Conservation (phyloP, 2,329 filamentous ascomycete genomes). For the Fonsecaea nubica region DNA sequence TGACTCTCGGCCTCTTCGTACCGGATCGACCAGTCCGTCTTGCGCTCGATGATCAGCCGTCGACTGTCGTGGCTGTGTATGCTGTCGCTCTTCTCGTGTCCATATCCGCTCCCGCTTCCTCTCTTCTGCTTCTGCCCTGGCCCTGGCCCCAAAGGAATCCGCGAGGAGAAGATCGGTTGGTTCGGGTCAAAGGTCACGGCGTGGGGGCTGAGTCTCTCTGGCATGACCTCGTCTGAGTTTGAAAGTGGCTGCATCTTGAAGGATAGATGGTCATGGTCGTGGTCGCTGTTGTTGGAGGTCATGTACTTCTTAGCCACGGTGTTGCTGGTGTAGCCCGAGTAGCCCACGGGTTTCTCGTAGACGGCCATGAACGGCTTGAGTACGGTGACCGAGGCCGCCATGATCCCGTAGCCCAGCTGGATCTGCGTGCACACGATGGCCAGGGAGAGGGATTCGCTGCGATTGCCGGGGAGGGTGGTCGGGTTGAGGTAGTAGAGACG, state of each 20-base stretch:
- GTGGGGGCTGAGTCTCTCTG: not conserved
- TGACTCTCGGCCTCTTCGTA: constrained; percentile 29
- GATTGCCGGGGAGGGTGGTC: constrained; percentile 46
- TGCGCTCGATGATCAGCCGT: constrained; percentile 25
- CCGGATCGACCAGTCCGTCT: constrained; percentile 25
- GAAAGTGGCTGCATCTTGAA: constrained; percentile 21
- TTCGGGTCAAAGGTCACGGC: constrained; percentile 7
- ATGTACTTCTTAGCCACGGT: constrained; percentile 11
- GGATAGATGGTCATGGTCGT: constrained; percentile 5
- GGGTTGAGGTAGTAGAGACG: constrained; percentile 48
- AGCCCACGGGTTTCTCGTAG: constrained; percentile 24
- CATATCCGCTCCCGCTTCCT: not conserved
- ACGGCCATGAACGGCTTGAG: constrained; percentile 52
- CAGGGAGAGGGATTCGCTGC: constrained; percentile 47
- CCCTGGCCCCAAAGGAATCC: not conserved
- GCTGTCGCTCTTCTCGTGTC: constrained; percentile 16
- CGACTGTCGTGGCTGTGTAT: constrained; percentile 26
- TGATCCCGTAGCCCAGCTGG: constrained; percentile 51
- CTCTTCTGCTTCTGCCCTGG: not conserved
- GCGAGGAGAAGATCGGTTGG: constrained; percentile 14
- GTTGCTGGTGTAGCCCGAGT: constrained; percentile 13
- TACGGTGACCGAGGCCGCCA: constrained; percentile 52
- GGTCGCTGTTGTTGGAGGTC: constrained; percentile 15
- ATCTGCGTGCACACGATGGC: constrained; percentile 50
- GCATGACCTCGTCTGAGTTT: constrained; percentile 6